Conservation (phyloP, 2,329 filamentous ascomycete species). For the Phoma herbarum region DNA sequence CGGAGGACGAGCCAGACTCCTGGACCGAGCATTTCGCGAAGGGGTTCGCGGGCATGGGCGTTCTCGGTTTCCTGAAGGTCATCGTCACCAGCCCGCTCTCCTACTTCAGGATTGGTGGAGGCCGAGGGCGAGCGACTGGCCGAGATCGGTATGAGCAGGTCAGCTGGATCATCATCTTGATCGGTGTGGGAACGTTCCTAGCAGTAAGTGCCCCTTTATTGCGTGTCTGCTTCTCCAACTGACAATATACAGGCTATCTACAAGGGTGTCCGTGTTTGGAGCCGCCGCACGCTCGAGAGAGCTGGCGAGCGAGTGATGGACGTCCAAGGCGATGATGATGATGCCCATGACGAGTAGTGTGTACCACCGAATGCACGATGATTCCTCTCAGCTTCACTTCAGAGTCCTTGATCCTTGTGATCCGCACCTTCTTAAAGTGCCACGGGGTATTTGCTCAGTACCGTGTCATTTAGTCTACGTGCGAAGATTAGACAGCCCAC, state of each 20-base stretch:
- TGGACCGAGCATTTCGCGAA: conserved; percentile 90
- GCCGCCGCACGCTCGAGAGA: conserved; percentile 74
- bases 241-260: conserved; percentile 71
- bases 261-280: conserved; percentile 80
- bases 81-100: conserved; percentile 78
- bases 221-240: conserved; percentile 4
- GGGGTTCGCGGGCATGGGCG: conserved; percentile 86
- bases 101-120: conserved; percentile 72
- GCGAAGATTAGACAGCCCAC: conserved; percentile 72
- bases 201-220: conserved; percentile 64
- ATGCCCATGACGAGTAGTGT: conserved; percentile 58
- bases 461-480: conserved; percentile 96
- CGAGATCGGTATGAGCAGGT: conserved; percentile 80
- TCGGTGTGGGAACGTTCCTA: conserved; percentile 83
- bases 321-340: conserved; percentile 71
- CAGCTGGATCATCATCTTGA: conserved; percentile 78
- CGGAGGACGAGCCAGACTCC: conserved; percentile 54
- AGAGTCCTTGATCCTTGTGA: conserved; percentile 8
- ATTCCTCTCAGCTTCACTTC: conserved; percentile 8
- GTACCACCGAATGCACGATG: conserved; percentile 13
- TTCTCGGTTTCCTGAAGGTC: conserved; percentile 85
- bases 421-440: conserved; percentile 97
- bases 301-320: conserved; percentile 85
- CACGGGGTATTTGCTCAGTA: conserved; percentile 73
- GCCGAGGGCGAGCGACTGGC: conserved; percentile 69